Evolutionary conservation across 1,284 basidiomycete genomes (phyloP).

Genomic region (Cutaneotrichosporon spelunceum): DNA sequence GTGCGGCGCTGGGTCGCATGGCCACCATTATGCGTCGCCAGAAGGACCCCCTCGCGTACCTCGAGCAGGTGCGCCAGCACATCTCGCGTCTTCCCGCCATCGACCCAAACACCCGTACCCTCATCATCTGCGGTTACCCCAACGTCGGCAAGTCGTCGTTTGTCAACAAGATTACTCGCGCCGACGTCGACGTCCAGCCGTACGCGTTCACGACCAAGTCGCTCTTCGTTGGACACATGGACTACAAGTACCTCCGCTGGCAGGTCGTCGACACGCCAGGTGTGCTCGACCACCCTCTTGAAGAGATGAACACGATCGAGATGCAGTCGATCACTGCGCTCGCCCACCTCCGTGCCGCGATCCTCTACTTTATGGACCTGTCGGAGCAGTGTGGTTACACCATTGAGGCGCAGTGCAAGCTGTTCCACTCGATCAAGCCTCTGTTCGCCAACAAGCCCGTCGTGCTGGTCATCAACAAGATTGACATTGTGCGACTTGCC

Average conservation of each 20-base stretch:
- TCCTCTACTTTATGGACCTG: slow-evolving; percentile 95
- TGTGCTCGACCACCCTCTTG: slow-evolving; percentile 79
- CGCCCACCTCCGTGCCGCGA: slow-evolving; percentile 84
- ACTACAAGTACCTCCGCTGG: slow-evolving; percentile 97
- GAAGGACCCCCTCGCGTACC: slow-evolving; percentile 92
- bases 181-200: slow-evolving; percentile 95
- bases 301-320: slow-evolving; percentile 99
- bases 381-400: slow-evolving; percentile 95
- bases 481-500: slow-evolving; percentile 79
- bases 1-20: slow-evolving; percentile 92
- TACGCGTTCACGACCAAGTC: slow-evolving; percentile 98
- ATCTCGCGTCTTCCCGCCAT: slow-evolving; percentile 93
- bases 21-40: slow-evolving; percentile 95
- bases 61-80: slow-evolving; percentile 96
- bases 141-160: slow-evolving; percentile 97
- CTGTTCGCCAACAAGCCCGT: slow-evolving; percentile 88
- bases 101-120: slow-evolving; percentile 88
- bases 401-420: slow-evolving; percentile 89
- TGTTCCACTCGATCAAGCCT: slow-evolving; percentile 97
- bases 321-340: slow-evolving; percentile 98
- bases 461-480: slow-evolving; percentile 91
- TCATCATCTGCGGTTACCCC: slow-evolving; percentile 93
- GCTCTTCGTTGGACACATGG: slow-evolving; percentile 91
- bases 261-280: slow-evolving; percentile 96
- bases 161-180: slow-evolving; percentile 95